phyloP scores from a whole-genome alignment of 257 asterid genomes.

The Jacaranda copaia region DNA sequence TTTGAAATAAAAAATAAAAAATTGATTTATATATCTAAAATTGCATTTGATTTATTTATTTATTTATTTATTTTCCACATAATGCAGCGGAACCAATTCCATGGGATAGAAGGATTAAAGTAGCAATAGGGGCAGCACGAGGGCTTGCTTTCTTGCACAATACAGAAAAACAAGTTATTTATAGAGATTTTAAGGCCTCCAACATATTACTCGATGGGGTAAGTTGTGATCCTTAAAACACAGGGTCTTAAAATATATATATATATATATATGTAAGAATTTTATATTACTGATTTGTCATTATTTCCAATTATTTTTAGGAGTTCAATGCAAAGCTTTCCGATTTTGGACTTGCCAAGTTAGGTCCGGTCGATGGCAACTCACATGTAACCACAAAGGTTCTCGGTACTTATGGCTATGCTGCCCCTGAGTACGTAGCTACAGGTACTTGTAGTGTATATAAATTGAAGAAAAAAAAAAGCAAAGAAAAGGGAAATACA shows the following conservation, averaged over 20 bases:
- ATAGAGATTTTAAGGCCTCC: constrained; percentile 83
- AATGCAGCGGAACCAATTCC: constrained; percentile 69
- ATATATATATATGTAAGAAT: neutral
- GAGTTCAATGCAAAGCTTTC: constrained; percentile 82
- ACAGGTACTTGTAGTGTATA: constrained; percentile 51
- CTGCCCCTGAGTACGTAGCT: constrained; percentile 90
- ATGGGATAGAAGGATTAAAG: constrained; percentile 75
- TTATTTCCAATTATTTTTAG: constrained; percentile 37
- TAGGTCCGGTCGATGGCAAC: constrained; percentile 81
- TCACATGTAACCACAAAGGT: constrained; percentile 77
- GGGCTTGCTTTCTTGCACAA: constrained; percentile 76
- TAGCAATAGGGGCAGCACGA: constrained; percentile 83
- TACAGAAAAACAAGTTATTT: constrained; percentile 73
- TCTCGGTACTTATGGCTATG: constrained; percentile 87
- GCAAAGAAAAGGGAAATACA: too few relatives aligned
- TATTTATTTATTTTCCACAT: constrained; percentile 41
- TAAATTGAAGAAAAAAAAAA: too few relatives aligned
- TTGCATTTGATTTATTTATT: too few relatives aligned
- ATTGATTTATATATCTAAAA: too few relatives aligned
- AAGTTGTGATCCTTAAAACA: neutral
- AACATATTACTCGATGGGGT: constrained; percentile 79
- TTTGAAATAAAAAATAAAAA: neutral
- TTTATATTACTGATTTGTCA: neutral
- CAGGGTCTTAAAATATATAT: neutral
- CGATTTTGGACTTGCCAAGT: constrained; percentile 90